Evolutionary conservation across 345 rosid species (phyloP).

Genomic region (Cardamine occulta): DNA sequence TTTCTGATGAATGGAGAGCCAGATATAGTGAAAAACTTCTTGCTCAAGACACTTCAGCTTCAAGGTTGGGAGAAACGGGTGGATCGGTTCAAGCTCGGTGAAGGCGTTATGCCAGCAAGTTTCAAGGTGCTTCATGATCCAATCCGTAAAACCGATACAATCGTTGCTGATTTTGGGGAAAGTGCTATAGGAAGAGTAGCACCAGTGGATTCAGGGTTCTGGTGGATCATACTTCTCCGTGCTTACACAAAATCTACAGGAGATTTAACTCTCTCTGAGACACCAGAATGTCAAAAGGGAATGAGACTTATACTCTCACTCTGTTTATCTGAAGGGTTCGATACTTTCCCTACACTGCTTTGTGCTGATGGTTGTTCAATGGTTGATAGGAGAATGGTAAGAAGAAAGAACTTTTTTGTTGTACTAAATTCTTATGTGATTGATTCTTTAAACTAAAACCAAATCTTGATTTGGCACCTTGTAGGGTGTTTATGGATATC

Average conservation of each 20-base stretch:
- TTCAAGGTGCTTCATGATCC: slow-evolving; percentile 85
- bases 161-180: slow-evolving; percentile 77
- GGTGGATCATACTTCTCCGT: slow-evolving; percentile 88
- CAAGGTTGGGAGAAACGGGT: slow-evolving; percentile 80
- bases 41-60: slow-evolving; percentile 70
- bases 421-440: not conserved
- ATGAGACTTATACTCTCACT: slow-evolving; percentile 67
- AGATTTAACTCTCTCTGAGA: slow-evolving; percentile 62
- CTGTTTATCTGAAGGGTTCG: slow-evolving; percentile 79
- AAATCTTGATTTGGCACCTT: slow-evolving; percentile 29
- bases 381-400: slow-evolving; percentile 88
- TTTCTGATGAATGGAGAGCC: slow-evolving; percentile 80
- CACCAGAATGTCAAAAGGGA: slow-evolving; percentile 75
- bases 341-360: slow-evolving; percentile 76
- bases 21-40: slow-evolving; percentile 74
- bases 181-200: slow-evolving; percentile 85
- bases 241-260: slow-evolving; percentile 83
- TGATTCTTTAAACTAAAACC: not conserved
- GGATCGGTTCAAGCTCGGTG: slow-evolving; percentile 78
- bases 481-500: slow-evolving; percentile 82
- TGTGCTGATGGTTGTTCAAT: slow-evolving; percentile 82
- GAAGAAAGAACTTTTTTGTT: not conserved
- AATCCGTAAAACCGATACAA: slow-evolving; percentile 57
- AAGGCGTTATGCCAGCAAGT: slow-evolving; percentile 86
- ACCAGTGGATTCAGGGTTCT: slow-evolving; percentile 83